Evolutionary conservation across 164 flowering plant species (phyloP), one percentile per base, ranked within the genome.

Genomic region (Echeveria elegans): DNA sequence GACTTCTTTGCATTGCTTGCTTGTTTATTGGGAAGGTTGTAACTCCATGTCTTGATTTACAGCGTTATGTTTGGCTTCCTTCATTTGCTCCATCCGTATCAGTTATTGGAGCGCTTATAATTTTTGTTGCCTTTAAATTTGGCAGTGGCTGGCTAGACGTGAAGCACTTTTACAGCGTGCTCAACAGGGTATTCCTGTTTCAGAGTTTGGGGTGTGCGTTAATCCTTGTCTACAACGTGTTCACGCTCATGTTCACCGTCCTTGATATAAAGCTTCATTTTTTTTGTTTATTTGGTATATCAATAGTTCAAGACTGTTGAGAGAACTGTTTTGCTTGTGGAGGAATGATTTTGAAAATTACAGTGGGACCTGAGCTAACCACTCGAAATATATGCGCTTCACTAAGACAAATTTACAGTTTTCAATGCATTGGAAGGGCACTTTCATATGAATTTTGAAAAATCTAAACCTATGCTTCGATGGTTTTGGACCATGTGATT

Each of bases 131-230:
- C 50, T n/a, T 63, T n/a, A n/a, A n/a, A n/a, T n/a, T 71, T 48
- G 59, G 65, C 83, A 95, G 99, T 95, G 99, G 99, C 32, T 85
- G 67, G 77, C 81, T 65, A 79, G 99, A 79, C 85, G 99, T 70
- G 81, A 83, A 72, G 90, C 91, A 50, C 96, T 87, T 76, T 47
- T 78, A 31, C 70, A 83, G 66, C 97, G 97, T 74, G 96, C 97
- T 63, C 99, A 89, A 73, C 98, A 91, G 73, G 99, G 98, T 32
- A 88, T 94, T 72, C 97, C 99, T 63, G 70, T 88, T 72, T 95
- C 99, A 72, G 97, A 95, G 77, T 87, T 72, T 77, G 96, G 97
- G 81, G 99, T 92, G 76, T 76, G 83, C 40, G 74, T 70, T 68
- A 30, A 18, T 50, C 56, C 31, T 69, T 48, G 59, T 37, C 31